Base-by-base conservation (phyloP, 2,329 filamentous ascomycete species). In the Dendrostoma leiphaemia region DNA sequence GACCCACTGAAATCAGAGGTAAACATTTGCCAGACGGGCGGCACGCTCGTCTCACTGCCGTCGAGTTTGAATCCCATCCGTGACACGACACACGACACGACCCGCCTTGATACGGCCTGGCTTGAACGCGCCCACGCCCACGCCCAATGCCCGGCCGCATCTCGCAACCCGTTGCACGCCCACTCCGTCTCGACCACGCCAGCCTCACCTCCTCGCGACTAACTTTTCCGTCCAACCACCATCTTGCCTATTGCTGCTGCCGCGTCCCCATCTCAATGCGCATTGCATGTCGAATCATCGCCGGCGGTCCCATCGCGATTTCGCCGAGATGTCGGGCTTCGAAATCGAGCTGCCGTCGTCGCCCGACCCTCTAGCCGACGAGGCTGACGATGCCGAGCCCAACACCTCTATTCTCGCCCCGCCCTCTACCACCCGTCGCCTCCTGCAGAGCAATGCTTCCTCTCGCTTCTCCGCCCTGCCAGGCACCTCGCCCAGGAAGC, bases 401-500 rank as follows among this genome's bases (percentile, higher is more conserved):
- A 31, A 37, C 19, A 32, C 40, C 38, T 51, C 48, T 2, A 31
- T 53, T 17, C 43, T 26, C 24, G 51, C 37, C 21, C 55, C 48
- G 29, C 55, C 55, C n/a, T 54, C 55, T n/a, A 54, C 55, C 10
- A 45, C 52, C 32, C 52, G 55, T 21, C 74, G 73, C 62, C 67
- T 75, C 54, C 75, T 78, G 17, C 74, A 72, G 37, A 79, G 74
- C 61, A 72, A 74, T 43, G 69, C 26, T 71, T 75, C 58, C 56
- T 69, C 21, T 68, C 74, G 29, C 63, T 74, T 46, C 56, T 55
- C 53, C 63, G 59, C 34, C 56, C 58, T 56, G 15, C 48, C 53
- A 23, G 59, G 59, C 17, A 64, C 63, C 15, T 82, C 81, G 38
- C 80, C 81, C 35, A 71, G 79, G 46, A 83, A 81, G 68, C 80